Conservation (phyloP, 768 basidiomycete genomes). For the Crepidotus variabilis region DNA sequence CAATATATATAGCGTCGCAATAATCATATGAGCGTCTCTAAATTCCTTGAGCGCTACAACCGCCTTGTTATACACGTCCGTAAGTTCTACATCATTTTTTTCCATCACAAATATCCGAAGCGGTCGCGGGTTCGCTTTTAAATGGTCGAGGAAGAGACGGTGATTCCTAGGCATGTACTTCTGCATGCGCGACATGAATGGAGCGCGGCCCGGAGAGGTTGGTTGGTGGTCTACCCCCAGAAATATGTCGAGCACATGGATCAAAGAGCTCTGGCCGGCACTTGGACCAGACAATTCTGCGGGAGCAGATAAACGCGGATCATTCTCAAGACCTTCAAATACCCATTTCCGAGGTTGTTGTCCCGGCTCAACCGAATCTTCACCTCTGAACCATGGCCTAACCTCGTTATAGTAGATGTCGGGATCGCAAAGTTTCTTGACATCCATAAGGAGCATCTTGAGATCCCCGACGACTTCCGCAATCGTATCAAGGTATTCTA, state of each 20-base stretch:
- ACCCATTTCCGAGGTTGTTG: conserved; percentile 37
- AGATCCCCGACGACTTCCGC: conserved; percentile 66
- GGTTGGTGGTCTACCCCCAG: conserved; percentile 51
- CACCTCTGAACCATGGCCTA: conserved; percentile 83
- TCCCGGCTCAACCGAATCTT: conserved; percentile 42
- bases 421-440: conserved; percentile 76
- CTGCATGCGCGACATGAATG: conserved; percentile 75
- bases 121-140: conserved; percentile 56
- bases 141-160: conserved; percentile 69
- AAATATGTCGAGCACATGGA: conserved; percentile 73
- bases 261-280: conserved; percentile 78
- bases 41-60: conserved; percentile 69
- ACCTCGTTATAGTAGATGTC: conserved; percentile 70
- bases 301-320: conserved; percentile 37
- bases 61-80: conserved; percentile 63
- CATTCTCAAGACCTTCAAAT: conserved; percentile 43
- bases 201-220: neutral
- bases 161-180: conserved; percentile 85
- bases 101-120: conserved; percentile 53
- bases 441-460: conserved; percentile 56
- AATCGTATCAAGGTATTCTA: conserved; percentile 62
- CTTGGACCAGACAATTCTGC: conserved; percentile 71
- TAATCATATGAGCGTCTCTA: conserved; percentile 75
- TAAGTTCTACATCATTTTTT: conserved; percentile 28
- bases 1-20: conserved; percentile 76